A percentile compares a stretch with the other conserved stretches of the same genome.
Conservation (phyloP, 257 asterid species). For the Apocynum venetum region DNA sequence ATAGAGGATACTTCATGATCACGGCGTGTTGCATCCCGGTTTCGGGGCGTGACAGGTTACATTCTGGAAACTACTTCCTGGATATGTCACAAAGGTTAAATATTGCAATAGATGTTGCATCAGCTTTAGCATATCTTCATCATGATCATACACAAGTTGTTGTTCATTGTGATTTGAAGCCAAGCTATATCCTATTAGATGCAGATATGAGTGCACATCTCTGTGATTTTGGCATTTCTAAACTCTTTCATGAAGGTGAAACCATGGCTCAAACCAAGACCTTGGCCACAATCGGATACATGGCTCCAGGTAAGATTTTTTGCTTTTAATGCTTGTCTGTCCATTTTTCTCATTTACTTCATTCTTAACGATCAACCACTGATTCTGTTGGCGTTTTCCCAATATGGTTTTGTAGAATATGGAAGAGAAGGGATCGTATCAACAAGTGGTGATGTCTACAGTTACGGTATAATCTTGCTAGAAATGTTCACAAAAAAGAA, state of each 20-base stretch:
- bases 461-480: constrained; percentile 17
- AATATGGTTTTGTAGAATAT: neutral
- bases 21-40: too few species aligned
- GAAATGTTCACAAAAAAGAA: constrained; percentile 16
- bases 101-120: too few species aligned
- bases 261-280: constrained; percentile 17
- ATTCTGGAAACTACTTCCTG: too few species aligned
- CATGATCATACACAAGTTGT: constrained; percentile 2
- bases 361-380: too few species aligned
- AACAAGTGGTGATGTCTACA: constrained; percentile 18
- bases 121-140: neutral
- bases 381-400: too few species aligned
- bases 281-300: constrained; percentile 21
- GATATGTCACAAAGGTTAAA: neutral
- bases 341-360: too few species aligned
- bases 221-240: constrained; percentile 16
- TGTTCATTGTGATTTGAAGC: constrained; percentile 20
- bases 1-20: too few species aligned
- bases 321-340: too few species aligned
- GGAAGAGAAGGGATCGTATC: constrained; percentile 16
- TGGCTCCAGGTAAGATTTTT: constrained; percentile 17
- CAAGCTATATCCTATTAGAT: constrained; percentile 11
- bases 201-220: neutral
- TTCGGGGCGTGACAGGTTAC: too few species aligned
- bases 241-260: constrained; percentile 16